Percentiles rank a stretch among this genome's conserved stretches.
These are phyloP conservation scores for Penicillium palitans DNA, from an alignment of 2,329 filamentous ascomycete species.

Conservation along the genomic window DNA sequence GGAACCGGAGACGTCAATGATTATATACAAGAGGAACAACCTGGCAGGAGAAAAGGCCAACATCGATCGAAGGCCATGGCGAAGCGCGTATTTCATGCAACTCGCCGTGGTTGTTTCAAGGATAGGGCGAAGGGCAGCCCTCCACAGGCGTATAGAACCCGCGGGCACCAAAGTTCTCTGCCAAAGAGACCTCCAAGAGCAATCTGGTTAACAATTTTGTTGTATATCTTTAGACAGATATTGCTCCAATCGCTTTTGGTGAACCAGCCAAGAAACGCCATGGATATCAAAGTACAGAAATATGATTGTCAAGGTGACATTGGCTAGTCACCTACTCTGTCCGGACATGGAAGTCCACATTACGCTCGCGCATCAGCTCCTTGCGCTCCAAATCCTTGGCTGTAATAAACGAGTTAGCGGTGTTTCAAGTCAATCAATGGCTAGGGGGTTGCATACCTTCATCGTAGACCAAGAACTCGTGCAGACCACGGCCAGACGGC, in stretches of 20 bases:
- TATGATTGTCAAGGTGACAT: conserved; percentile 26
- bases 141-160: neutral
- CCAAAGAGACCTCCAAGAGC: conserved; percentile 7
- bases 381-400: conserved; percentile 68
- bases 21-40: conserved; percentile 14
- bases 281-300: conserved; percentile 44
- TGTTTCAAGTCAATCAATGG: neutral
- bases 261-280: conserved; percentile 42
- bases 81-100: neutral
- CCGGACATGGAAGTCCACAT: conserved; percentile 27
- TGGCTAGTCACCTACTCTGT: conserved; percentile 22
- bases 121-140: neutral
- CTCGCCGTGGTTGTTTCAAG: neutral
- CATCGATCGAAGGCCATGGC: neutral
- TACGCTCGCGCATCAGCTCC: conserved; percentile 66
- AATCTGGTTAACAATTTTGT: conserved; percentile 12
- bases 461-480: conserved; percentile 92
- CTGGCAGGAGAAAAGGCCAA: conserved; percentile 1
- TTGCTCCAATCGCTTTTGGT: conserved; percentile 35
- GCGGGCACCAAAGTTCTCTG: neutral
- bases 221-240: conserved; percentile 18
- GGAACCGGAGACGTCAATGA: conserved; percentile 6
- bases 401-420: conserved; percentile 35
- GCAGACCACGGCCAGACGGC: conserved; percentile 77
- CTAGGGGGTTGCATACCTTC: conserved; percentile 55